These are phyloP conservation scores for Coemansia sp. DNA, from an alignment of 192 early-diverging fungal species.

Conservation along the genomic window DNA sequence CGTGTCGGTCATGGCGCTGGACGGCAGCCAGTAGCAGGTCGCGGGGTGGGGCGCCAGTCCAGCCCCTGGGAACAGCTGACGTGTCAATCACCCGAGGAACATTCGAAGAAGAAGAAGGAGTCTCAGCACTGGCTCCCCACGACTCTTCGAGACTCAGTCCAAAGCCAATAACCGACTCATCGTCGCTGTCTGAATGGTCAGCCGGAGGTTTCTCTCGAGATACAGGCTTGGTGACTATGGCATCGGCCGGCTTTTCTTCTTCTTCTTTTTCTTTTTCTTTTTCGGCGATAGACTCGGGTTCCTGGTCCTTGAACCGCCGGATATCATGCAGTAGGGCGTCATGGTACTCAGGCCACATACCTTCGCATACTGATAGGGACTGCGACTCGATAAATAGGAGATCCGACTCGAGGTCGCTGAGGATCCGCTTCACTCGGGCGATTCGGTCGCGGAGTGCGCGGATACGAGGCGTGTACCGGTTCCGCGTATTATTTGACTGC, in stretches of 20 bases:
- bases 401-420: constrained; percentile 17
- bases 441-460: neutral
- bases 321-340: constrained; percentile 22
- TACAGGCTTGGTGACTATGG: neutral
- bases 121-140: neutral
- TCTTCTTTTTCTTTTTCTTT: neutral
- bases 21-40: constrained; percentile 7
- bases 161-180: neutral
- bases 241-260: neutral
- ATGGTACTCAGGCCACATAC: constrained; percentile 24
- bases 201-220: neutral
- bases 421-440: neutral
- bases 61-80: constrained; percentile 4
- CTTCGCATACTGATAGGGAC: constrained; percentile 10
- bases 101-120: too few species aligned
- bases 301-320: neutral
- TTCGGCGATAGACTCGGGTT: neutral
- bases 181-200: neutral
- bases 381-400: constrained; percentile 3
- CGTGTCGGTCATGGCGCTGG: constrained; percentile 14
- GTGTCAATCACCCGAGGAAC: constrained; percentile 1
- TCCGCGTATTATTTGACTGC: constrained; percentile 6
- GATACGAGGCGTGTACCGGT: neutral
- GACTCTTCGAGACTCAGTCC: neutral
- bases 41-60: constrained; percentile 8